Conservation (phyloP, 2,329 filamentous ascomycete genomes). For the Stachybotrys echinatus region DNA sequence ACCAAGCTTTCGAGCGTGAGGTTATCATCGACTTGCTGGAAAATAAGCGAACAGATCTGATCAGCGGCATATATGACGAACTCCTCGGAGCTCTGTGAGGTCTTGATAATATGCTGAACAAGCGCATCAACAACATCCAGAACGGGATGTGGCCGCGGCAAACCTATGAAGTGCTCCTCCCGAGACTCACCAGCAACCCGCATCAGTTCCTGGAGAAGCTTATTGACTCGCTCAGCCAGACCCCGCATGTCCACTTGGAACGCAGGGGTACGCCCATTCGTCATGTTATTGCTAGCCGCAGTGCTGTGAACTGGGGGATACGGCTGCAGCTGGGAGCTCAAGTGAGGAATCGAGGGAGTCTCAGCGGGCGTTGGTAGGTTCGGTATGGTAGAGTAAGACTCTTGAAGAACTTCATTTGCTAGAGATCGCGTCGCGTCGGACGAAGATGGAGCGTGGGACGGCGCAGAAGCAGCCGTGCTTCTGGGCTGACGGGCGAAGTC, state of each 20-base stretch:
- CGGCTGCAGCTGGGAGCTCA: conserved; percentile 47
- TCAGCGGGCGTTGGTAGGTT: conserved; percentile 55
- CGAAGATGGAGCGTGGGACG: conserved; percentile 49
- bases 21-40: conserved; percentile 48
- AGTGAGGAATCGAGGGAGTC: conserved; percentile 49
- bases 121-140: conserved; percentile 59
- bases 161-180: conserved; percentile 55
- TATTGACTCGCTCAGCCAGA: conserved; percentile 50
- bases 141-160: conserved; percentile 53
- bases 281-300: conserved; percentile 21
- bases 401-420: conserved; percentile 59
- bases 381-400: conserved; percentile 53
- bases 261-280: conserved; percentile 45
- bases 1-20: conserved; percentile 57
- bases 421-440: conserved; percentile 58
- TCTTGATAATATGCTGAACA: conserved; percentile 58
- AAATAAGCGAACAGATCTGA: conserved; percentile 52
- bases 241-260: conserved; percentile 47
- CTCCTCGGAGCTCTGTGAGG: conserved; percentile 55
- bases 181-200: conserved; percentile 45
- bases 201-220: conserved; percentile 53
- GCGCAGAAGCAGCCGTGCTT: conserved; percentile 47
- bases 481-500: conserved; percentile 88
- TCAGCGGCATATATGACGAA: conserved; percentile 55
- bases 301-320: conserved; percentile 49